Conservation (phyloP, 371 early-diverging fungal genomes). For the Rhizopus arrhizus region DNA sequence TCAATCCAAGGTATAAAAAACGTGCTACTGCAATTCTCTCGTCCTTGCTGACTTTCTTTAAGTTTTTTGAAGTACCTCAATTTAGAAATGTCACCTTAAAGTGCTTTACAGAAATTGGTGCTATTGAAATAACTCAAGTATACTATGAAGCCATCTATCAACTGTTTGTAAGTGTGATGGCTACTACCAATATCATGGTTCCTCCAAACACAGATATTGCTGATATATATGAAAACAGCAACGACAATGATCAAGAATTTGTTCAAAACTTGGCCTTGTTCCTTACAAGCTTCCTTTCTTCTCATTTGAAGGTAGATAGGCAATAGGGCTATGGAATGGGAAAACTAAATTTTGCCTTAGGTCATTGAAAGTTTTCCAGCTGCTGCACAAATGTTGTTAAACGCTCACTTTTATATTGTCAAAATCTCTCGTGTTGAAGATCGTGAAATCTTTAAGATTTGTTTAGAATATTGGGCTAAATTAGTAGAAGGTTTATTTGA, state of each 20-base stretch:
- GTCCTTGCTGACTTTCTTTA: constrained; percentile 2
- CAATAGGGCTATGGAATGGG: not conserved
- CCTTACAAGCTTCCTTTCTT: constrained; percentile 80
- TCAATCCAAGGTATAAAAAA: constrained; percentile 69
- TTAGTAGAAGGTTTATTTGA: constrained; percentile 87
- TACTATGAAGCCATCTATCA: constrained; percentile 82
- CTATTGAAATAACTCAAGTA: constrained; percentile 71
- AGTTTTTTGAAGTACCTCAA: constrained; percentile 80
- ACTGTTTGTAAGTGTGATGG: constrained; percentile 81
- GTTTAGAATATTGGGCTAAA: constrained; percentile 95
- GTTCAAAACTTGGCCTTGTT: constrained; percentile 55
- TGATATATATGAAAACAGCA: constrained; percentile 79
- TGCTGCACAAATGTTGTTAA: constrained; percentile 70
- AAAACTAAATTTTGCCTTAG: not conserved
- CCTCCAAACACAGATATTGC: constrained; percentile 62
- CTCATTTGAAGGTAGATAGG: constrained; percentile 75
- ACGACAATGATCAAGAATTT: constrained; percentile 88
- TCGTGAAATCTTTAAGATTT: constrained; percentile 96
- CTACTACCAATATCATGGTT: constrained; percentile 68
- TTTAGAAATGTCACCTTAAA: constrained; percentile 93
- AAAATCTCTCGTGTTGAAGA: constrained; percentile 90
- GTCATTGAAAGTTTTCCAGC: constrained; percentile 56
- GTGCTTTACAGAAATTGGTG: constrained; percentile 94
- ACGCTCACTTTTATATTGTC: constrained; percentile 88
- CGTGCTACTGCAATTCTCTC: not conserved